Base-by-base conservation (phyloP, 768 basidiomycete genomes). In the Boletus edulis region DNA sequence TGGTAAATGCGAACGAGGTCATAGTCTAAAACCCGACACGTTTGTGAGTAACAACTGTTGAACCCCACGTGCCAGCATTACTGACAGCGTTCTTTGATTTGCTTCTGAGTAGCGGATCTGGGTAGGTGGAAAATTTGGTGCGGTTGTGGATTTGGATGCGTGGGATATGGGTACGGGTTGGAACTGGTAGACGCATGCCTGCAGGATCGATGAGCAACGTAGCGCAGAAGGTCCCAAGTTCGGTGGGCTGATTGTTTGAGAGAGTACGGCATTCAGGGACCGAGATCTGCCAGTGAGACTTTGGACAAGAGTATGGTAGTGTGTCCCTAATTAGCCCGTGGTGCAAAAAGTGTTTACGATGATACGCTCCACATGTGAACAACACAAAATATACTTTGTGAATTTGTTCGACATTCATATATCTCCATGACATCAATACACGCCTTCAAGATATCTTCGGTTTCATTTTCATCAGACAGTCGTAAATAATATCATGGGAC, bases 1-100 rank as follows among this genome's bases (percentile, higher is more conserved):
- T 91, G 89, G 68, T 91, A 89, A 54, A 89, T 77, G 39, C 85
- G 78, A 32, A 91, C 89, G 43, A 91, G 87, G 58, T 90, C 89
- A 63, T 83, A 89, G 69, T 91, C 89, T 91, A 34, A 59, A 59
- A 15, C 46, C 29, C 8, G 40, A 32, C 35, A 41, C 22, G 5
- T 0, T 22, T 42, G 39, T 57, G 27, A 58, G 59, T 51, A n/a
- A 50, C 46, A 43, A 35, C 34, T 5, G 13, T 35, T 6, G 34
- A 14, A 35, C 12, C 12, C 12, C 27, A 29, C 41, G 52, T 14
- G 48, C 32, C n/a, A 46, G 20, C 31, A n/a, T 49, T 18, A 76
- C 76, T 57, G 61, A 83, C 84, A 86, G 62, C 84, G 74, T 27
- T 76, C 70, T 68, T 86, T 86, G 58, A 86, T 77, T 49, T 85